These are phyloP conservation scores for Leccinellum albellum DNA, from an alignment of 768 basidiomycete species.

Conservation along the genomic window DNA sequence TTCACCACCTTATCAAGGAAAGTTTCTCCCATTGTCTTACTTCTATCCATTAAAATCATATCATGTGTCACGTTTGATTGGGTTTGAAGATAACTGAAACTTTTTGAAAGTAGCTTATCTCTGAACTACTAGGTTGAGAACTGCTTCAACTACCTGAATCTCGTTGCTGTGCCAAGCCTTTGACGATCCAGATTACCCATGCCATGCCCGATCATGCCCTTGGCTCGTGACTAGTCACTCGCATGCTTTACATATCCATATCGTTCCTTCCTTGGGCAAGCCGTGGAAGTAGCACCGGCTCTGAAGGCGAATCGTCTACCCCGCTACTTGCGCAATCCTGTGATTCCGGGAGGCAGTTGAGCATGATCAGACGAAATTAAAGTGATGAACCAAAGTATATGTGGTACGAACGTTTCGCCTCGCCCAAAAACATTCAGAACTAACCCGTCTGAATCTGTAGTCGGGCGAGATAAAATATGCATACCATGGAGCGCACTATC, in stretches of 20 bases:
- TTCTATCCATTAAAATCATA: neutral
- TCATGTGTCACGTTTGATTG: neutral
- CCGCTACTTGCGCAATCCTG: neutral
- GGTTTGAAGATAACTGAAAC: neutral
- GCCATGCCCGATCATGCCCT: too few relatives aligned
- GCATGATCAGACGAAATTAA: too few relatives aligned
- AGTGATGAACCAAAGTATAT: too few relatives aligned
- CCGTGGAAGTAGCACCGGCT: neutral
- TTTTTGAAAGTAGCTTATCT: neutral
- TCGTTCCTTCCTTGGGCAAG: too few relatives aligned
- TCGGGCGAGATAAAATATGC: neutral
- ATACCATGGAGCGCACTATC: neutral
- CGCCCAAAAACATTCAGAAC: too few relatives aligned
- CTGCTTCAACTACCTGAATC: neutral
- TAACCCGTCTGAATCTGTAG: too few relatives aligned
- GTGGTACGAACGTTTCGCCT: too few relatives aligned
- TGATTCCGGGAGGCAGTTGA: too few relatives aligned
- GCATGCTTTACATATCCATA: too few relatives aligned
- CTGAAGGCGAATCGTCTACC: neutral
- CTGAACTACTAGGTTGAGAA: neutral
- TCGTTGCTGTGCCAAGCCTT: too few relatives aligned
- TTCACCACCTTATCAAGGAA: neutral
- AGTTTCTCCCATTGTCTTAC: neutral
- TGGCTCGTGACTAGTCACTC: too few relatives aligned
- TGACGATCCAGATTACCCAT: too few relatives aligned